phyloP scores from a whole-genome alignment of 306 rosid species.

The Vicia sativa region DNA sequence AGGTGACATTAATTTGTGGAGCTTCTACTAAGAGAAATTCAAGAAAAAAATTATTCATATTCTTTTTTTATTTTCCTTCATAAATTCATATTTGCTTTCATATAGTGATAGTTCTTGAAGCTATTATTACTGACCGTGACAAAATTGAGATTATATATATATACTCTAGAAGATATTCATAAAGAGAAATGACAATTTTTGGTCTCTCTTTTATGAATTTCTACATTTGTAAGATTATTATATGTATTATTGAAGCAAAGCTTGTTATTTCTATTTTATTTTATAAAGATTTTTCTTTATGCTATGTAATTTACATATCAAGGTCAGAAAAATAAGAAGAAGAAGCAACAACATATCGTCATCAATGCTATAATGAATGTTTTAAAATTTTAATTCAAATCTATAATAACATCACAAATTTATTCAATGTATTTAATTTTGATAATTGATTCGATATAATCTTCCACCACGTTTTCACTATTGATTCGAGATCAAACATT shows the following conservation, averaged over 20 bases:
- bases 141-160: constrained; percentile 31
- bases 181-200: constrained; percentile 56
- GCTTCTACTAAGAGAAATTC: constrained; percentile 64
- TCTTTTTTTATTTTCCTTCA: neutral
- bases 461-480: no score
- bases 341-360: neutral
- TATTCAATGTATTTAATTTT: neutral
- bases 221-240: constrained; percentile 39
- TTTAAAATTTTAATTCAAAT: neutral
- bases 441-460: neutral
- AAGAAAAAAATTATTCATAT: neutral
- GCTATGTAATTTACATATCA: constrained; percentile 24
- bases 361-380: constrained; percentile 19
- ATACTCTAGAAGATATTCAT: constrained; percentile 43
- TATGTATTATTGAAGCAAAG: constrained; percentile 44
- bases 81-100: constrained; percentile 57
- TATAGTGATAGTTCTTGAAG: constrained; percentile 30
- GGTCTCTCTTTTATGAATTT: constrained; percentile 55
- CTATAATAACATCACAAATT: neutral
- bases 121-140: constrained; percentile 63
- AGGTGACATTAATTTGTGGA: constrained; percentile 86
- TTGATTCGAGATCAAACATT: no score
- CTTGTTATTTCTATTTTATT: constrained; percentile 34
- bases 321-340: neutral
- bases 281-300: constrained; percentile 20